Conservation (phyloP, 148 eudicot species). For the Rheum nobile region DNA sequence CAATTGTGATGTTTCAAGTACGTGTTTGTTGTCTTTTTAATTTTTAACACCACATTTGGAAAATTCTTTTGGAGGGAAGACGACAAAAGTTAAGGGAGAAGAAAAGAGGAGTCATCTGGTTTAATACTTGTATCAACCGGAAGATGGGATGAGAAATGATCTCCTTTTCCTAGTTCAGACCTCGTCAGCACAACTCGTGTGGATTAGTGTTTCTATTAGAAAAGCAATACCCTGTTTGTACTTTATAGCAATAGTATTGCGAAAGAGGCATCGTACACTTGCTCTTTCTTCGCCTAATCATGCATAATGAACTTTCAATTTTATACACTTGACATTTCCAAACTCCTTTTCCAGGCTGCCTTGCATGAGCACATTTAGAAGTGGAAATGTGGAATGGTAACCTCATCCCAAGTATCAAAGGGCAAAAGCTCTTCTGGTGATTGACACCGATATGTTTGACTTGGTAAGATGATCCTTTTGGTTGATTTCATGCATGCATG, state of each 20-base stretch:
- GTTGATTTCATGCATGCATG: background rate
- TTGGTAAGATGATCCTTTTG: background rate
- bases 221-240: background rate
- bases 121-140: background rate
- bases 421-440: background rate
- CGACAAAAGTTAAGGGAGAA: background rate
- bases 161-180: background rate
- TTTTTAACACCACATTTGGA: background rate
- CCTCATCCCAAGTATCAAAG: background rate
- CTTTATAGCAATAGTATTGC: background rate
- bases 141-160: background rate
- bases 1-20: background rate
- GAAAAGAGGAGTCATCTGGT: background rate
- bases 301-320: background rate
- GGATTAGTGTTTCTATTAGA: background rate
- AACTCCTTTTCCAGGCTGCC: background rate
- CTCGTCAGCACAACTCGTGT: background rate
- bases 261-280: background rate
- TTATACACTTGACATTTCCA: background rate
- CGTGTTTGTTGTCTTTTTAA: background rate
- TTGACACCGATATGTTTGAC: background rate
- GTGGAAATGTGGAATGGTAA: background rate
- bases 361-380: background rate
- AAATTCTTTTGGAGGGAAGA: background rate
- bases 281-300: background rate